Conservation (phyloP, 306 rosid species). For the Sindora glabra region DNA sequence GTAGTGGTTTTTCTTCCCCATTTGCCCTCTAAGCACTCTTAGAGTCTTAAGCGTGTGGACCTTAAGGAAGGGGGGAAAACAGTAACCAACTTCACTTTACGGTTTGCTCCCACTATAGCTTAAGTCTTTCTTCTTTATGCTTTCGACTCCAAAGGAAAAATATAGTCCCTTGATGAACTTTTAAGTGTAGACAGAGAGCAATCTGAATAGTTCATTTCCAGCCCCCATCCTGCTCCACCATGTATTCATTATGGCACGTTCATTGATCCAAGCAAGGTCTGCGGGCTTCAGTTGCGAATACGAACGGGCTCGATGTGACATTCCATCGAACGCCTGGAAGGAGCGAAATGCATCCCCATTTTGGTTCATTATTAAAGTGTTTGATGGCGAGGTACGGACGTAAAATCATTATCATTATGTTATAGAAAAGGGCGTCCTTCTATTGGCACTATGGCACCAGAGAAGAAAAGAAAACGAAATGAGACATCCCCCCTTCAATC, state of each 20-base stretch:
- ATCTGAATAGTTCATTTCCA: background rate
- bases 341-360: background rate
- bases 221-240: background rate
- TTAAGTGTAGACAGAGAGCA: background rate
- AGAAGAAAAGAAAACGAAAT: background rate
- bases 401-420: too few relatives aligned
- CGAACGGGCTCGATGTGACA: background rate
- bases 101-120: slow-evolving; percentile 27
- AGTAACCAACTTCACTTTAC: slow-evolving; percentile 23
- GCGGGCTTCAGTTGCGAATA: too few relatives aligned
- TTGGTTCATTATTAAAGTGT: too few relatives aligned
- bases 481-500: background rate
- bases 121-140: background rate
- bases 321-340: background rate
- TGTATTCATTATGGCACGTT: background rate
- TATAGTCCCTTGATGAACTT: too few relatives aligned
- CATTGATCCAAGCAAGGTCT: background rate
- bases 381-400: too few relatives aligned
- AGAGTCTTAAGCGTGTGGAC: slow-evolving; percentile 76
- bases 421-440: too few relatives aligned
- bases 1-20: slow-evolving; percentile 1
- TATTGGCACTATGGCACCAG: background rate
- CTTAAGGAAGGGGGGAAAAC: slow-evolving; percentile 25
- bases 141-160: background rate
- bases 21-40: slow-evolving; percentile 10